Evolutionary conservation across 495 filamentous ascomycete genomes (phyloP), one percentile per base, ranked within the genome.

Genomic region (Penicillium fimorum): DNA sequence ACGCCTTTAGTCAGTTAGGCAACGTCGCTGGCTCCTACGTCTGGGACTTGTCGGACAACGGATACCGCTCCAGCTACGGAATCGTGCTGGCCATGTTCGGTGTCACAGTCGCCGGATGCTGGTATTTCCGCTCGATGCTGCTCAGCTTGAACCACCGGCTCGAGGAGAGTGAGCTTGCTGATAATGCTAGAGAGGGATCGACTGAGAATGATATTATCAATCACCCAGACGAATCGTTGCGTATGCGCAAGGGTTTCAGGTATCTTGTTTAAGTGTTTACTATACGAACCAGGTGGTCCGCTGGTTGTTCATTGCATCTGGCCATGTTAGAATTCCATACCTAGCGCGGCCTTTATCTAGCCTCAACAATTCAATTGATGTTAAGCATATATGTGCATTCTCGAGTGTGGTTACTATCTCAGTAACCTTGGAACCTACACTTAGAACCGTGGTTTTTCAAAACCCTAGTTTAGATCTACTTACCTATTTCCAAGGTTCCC

Each of bases 81-180:
- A 71, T 71, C 30, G 69, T 71, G 15, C 64, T 67, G 11, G 67
- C 69, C 20, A 71, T 71, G 69, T 71, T 64, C 41, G 69, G 69
- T 17, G 47, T 71, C n/a, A 63, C 69, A 1, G 60, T 70, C 42
- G 52, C 62, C 17, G 69, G 69, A 4, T 70, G 64, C 61, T 59
- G 60, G 51, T 27, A 80, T 5, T 70, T 92, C 69, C 70, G 86
- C 5, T 70, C 85, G 32, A 79, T 88, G 18, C 76, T 93, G 10
- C 72, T 75, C 6, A 61, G 79, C 41, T 59, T 89, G 60, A 93
- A 93, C 59, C 82, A 79, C 70, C 85, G 83, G 71, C 72, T 92
- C 15, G 87, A 87, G 35, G n/a, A 74, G 60, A 49, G 45, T 47
- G 50, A 58, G 52, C 50, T 53, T 51, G 55, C 30, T 22, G 55